Percentiles rank a stretch among this genome's conserved stretches.
Conservation (phyloP, 2,329 filamentous ascomycete genomes). For the Phyllachora maydis region DNA sequence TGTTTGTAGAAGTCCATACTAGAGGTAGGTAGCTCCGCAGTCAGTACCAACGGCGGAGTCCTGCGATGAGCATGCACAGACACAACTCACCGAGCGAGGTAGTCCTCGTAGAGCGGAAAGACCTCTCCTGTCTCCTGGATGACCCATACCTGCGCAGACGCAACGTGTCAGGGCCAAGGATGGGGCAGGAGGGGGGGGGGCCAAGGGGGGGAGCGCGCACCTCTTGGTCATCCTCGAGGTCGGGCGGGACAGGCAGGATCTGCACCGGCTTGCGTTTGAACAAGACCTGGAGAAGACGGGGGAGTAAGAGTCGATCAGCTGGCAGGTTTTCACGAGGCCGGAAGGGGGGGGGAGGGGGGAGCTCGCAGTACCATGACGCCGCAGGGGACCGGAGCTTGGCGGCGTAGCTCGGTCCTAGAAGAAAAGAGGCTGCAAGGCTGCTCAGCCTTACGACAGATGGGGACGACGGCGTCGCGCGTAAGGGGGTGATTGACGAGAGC, state of each 20-base stretch:
- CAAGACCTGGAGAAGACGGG: conserved; percentile 46
- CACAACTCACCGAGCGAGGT: conserved; percentile 53
- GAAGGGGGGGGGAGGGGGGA: conserved; percentile 2
- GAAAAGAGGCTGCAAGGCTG: conserved; percentile 8
- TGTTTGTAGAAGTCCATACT: conserved; percentile 91
- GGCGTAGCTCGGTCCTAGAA: no score
- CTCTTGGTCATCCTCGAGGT: conserved; percentile 68
- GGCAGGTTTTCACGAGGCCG: conserved; percentile 3
- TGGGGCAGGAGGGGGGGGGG: conserved; percentile 4
- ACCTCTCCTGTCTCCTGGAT: conserved; percentile 81
- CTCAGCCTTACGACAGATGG: no score
- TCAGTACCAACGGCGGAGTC: not conserved
- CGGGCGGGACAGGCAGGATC: conserved; percentile 48
- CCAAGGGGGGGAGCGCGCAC: conserved; percentile 26
- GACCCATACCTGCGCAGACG: conserved; percentile 76
- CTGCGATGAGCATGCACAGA: no score
- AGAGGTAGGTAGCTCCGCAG: conserved; percentile 11
- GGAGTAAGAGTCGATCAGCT: conserved; percentile 8
- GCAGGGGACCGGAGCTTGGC: no score
- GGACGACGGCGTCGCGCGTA: no score
- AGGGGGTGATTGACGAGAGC: no score
- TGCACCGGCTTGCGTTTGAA: conserved; percentile 93
- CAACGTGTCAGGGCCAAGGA: conserved; percentile 4
- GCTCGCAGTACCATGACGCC: conserved; percentile 13
- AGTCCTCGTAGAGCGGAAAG: conserved; percentile 75